Evolutionary conservation across 1,284 basidiomycete species (phyloP), one percentile per base, ranked within the genome.

Genomic region (Irpex rosettiformis): DNA sequence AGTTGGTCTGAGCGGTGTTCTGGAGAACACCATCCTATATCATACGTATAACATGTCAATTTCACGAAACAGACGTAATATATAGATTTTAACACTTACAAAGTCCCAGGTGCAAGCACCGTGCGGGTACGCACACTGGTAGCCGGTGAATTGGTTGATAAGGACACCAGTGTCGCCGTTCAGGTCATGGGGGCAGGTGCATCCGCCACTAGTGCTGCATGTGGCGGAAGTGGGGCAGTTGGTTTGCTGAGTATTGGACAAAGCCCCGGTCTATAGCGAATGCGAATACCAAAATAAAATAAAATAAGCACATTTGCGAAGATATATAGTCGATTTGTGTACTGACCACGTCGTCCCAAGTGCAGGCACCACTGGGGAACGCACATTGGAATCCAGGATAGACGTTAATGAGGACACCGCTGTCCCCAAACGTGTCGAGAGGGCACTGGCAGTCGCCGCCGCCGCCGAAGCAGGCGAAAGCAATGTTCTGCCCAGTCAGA

Each of bases 51-150:
- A 3, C 21, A 43, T 25, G 49, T 45, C 16, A 45, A 18, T 18
- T 8, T n/a, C 21, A 33, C 13, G 52, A 21, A 42, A n/a, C 22
- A 18, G 2, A 3, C 43, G 22, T 18, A 13, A 24, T 29, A 25
- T 13, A 21, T 6, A 6, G 3, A 61, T n/a, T n/a, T n/a, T n/a
- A n/a, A n/a, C n/a, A n/a, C 66, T 54, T 58, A 67, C 66, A 30
- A 49, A 57, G 55, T 67, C 64, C 63, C 65, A 67, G 25, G 63
- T 66, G 56, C 66, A 67, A 7, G 65, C 63, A 29, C 66, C 66
- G 37, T 52, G 33, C 16, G 59, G 56, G 60, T 66, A 67, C 27
- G 66, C 66, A 49, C 66, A 67, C 59, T 67, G 66, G 58, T 66
- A 67, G 13, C 63, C 64, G 11, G 61, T 64, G 53, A 65, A 65